Percentiles rank a stretch among this genome's conserved stretches.
Evolutionary conservation across 257 asterid genomes (phyloP).

Genomic region (Nicotiana sylvestris): DNA sequence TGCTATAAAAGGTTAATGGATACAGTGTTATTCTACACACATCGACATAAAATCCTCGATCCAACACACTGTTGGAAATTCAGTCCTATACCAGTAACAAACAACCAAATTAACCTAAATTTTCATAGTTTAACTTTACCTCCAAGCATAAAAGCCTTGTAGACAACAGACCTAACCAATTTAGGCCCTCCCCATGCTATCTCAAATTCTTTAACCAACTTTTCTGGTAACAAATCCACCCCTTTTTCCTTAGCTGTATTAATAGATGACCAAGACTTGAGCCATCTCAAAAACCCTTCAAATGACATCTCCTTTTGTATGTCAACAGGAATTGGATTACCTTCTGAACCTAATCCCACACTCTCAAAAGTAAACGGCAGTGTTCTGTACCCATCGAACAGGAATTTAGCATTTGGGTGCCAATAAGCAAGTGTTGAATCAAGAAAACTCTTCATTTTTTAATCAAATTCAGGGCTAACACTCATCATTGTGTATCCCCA

Average conservation of each 20-base stretch:
- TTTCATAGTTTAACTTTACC: background rate
- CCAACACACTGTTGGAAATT: background rate
- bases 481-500: constrained; percentile 10
- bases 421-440: constrained; percentile 13
- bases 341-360: constrained; percentile 22
- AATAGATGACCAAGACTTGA: constrained; percentile 19
- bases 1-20: background rate
- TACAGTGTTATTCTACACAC: background rate
- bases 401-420: background rate
- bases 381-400: constrained; percentile 6
- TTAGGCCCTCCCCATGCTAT: constrained; percentile 16
- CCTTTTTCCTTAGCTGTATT: constrained; percentile 16
- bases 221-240: constrained; percentile 20
- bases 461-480: constrained; percentile 12
- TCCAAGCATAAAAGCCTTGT: constrained; percentile 18
- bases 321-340: constrained; percentile 13
- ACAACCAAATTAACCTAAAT: background rate
- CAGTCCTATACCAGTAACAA: background rate
- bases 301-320: constrained; percentile 21
- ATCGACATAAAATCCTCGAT: background rate
- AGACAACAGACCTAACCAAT: constrained; percentile 14
- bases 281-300: constrained; percentile 15
- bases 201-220: constrained; percentile 15
- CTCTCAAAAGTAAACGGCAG: constrained; percentile 20
- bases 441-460: background rate